Percentiles rank a stretch among this genome's conserved stretches.
These are phyloP conservation scores for Pilaira anomala DNA, from an alignment of 192 early-diverging fungal genomes.

Conservation along the genomic window DNA sequence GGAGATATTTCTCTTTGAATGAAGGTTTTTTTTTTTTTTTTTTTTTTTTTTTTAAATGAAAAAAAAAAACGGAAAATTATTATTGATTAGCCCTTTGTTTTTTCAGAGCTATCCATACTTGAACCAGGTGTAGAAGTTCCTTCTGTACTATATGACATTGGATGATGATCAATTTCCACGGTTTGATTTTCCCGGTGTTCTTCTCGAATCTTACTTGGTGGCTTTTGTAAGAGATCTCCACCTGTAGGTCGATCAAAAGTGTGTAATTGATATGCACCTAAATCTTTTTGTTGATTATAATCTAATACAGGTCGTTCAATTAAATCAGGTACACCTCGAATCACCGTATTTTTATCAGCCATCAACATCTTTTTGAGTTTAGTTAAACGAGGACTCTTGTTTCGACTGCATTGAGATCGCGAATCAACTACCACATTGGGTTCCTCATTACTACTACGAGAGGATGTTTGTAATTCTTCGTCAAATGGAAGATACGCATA, in stretches of 20 bases:
- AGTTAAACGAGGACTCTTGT: background rate
- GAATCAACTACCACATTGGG: background rate
- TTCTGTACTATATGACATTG: too few species aligned
- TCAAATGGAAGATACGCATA: constrained; percentile 48
- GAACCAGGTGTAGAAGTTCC: too few species aligned
- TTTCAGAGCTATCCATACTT: too few species aligned
- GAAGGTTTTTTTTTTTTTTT: too few species aligned
- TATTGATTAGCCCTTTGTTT: too few species aligned
- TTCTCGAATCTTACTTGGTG: background rate
- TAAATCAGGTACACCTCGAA: constrained; percentile 33
- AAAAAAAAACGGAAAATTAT: too few species aligned
- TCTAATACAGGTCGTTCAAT: constrained; percentile 29
- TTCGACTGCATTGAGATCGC: background rate
- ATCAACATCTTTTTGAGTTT: constrained; percentile 7
- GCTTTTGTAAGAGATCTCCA: constrained; percentile 20
- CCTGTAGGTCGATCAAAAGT: constrained; percentile 16
- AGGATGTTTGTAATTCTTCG: background rate
- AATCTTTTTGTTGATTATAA: constrained; percentile 19
- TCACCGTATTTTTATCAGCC: constrained; percentile 9
- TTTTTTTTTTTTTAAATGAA: too few species aligned
- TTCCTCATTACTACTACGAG: constrained; percentile 1
- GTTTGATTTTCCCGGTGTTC: background rate
- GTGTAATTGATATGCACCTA: background rate
- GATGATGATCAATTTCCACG: background rate
- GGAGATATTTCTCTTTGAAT: too few species aligned